Evolutionary conservation across 2,329 filamentous ascomycete genomes (phyloP).

Genomic region (Basipetospora chlamydospora): DNA sequence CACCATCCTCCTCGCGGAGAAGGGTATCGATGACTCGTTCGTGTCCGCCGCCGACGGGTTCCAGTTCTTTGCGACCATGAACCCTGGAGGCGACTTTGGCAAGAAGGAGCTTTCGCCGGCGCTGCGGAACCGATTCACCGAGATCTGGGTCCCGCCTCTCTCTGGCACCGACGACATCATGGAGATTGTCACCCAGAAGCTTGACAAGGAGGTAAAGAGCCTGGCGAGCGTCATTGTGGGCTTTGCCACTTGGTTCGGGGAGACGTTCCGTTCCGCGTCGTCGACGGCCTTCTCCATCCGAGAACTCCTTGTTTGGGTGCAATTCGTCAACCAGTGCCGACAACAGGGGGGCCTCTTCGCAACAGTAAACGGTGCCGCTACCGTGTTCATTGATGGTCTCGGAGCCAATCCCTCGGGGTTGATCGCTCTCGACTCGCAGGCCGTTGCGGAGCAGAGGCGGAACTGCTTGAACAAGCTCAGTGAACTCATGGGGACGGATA

Average conservation of each 20-base stretch:
- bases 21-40: slow-evolving; percentile 71
- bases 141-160: slow-evolving; percentile 92
- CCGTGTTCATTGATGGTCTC: slow-evolving; percentile 90
- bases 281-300: slow-evolving; percentile 75
- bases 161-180: slow-evolving; percentile 74
- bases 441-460: slow-evolving; percentile 55
- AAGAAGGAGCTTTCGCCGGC: slow-evolving; percentile 96
- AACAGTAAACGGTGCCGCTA: slow-evolving; percentile 72
- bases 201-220: slow-evolving; percentile 38
- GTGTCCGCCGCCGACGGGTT: slow-evolving; percentile 66
- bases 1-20: slow-evolving; percentile 81
- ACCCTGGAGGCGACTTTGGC: slow-evolving; percentile 94
- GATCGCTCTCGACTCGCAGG: slow-evolving; percentile 55
- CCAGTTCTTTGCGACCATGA: slow-evolving; percentile 98
- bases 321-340: slow-evolving; percentile 66
- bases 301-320: slow-evolving; percentile 84
- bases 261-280: slow-evolving; percentile 60
- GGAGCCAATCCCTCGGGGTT: slow-evolving; percentile 89
- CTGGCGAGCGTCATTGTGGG: slow-evolving; percentile 59
- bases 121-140: slow-evolving; percentile 88
- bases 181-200: slow-evolving; percentile 70
- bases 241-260: slow-evolving; percentile 89
- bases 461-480: slow-evolving; percentile 61
- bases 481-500: slow-evolving; percentile 47
- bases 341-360: slow-evolving; percentile 23